A percentile compares a stretch with the other conserved stretches of the same genome.
phyloP scores from a whole-genome alignment of 2,329 filamentous ascomycete genomes.

The Dothistroma pini region DNA sequence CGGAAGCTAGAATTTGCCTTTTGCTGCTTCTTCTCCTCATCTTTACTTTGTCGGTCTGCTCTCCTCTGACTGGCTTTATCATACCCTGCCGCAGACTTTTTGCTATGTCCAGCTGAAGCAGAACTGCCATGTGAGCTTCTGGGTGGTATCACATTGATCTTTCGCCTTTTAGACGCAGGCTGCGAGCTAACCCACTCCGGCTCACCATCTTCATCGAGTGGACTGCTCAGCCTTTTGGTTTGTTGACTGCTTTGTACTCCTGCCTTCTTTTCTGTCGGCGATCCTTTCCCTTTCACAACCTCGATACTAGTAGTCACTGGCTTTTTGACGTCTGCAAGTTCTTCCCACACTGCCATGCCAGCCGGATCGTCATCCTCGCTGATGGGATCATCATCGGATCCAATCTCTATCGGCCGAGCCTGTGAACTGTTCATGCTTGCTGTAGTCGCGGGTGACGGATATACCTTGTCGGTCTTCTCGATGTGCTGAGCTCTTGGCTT shows the following conservation, averaged over 20 bases:
- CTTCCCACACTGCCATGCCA: background rate
- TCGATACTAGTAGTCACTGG: background rate
- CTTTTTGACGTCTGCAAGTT: background rate
- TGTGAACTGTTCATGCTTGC: background rate
- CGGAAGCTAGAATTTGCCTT: background rate
- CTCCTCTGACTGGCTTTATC: background rate
- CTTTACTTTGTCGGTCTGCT: background rate
- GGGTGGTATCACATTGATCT: background rate
- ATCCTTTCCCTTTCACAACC: background rate
- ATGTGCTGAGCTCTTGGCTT: background rate
- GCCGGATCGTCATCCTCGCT: slow-evolving; percentile 1
- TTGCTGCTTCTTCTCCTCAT: background rate
- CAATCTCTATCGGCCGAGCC: background rate
- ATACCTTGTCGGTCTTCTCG: background rate
- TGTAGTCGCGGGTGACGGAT: slow-evolving; percentile 9
- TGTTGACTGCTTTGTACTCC: background rate
- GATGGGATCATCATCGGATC: slow-evolving; percentile 5
- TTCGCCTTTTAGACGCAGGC: background rate
- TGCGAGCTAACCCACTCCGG: background rate
- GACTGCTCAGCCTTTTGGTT: background rate
- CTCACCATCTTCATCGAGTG: background rate
- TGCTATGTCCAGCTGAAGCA: too few relatives aligned
- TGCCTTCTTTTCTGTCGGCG: background rate
- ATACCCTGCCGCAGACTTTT: too few relatives aligned
- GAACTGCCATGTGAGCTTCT: background rate